A percentile compares a stretch with the other conserved stretches of the same genome.
Conservation (phyloP, 306 rosid species). For the Cucurbita pepo region DNA sequence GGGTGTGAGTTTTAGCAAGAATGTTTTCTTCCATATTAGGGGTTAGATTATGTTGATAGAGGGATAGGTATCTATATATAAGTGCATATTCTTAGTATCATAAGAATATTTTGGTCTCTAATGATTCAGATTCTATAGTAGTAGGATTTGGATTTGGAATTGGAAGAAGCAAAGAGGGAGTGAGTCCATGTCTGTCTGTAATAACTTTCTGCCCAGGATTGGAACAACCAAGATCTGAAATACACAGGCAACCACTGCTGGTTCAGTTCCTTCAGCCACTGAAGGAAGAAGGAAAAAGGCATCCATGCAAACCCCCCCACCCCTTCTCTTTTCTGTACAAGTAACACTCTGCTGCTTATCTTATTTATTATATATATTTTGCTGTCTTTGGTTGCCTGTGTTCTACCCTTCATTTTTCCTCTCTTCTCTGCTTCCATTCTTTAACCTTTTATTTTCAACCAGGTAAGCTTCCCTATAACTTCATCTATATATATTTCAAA, state of each 20-base stretch:
- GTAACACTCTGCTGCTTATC: slow-evolving; percentile 3
- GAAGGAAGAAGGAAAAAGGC: slow-evolving; percentile 1
- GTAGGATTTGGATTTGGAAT: slow-evolving; percentile 1
- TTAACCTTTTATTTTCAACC: neutral
- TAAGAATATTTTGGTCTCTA: slow-evolving; percentile 30
- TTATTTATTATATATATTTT: neutral
- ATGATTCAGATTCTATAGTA: slow-evolving; percentile 33
- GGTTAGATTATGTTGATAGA: slow-evolving; percentile 44
- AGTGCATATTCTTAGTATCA: slow-evolving; percentile 32
- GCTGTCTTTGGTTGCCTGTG: neutral
- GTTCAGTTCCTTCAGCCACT: neutral
- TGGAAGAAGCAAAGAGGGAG: slow-evolving; percentile 11
- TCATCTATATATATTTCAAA: no score
- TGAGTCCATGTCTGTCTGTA: slow-evolving; percentile 48
- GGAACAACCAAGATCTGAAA: neutral
- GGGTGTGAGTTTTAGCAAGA: slow-evolving; percentile 57
- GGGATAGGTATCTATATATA: slow-evolving; percentile 36
- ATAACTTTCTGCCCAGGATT: slow-evolving; percentile 14
- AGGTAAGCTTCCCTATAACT: no score
- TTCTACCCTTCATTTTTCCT: neutral
- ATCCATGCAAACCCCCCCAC: neutral
- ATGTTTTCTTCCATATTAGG: slow-evolving; percentile 32
- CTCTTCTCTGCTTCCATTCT: neutral
- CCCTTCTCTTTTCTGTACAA: neutral
- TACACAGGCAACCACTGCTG: neutral